phyloP scores from a whole-genome alignment of 805 yeast genomes.

The Candida mattraensis region DNA sequence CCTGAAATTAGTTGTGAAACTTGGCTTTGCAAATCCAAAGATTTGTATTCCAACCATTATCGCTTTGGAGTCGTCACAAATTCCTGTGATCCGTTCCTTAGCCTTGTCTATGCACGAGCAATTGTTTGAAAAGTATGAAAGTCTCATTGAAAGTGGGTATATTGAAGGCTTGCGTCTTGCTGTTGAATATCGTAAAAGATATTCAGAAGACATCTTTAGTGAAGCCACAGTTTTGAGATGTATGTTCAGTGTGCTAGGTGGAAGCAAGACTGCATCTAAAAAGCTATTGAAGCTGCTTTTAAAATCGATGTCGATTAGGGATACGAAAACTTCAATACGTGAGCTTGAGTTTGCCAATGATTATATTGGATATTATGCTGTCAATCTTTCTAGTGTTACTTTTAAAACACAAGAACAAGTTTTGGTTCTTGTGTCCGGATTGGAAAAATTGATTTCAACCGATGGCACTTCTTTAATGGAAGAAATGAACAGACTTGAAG shows the following conservation, averaged over 20 bases:
- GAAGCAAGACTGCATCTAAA: conserved; percentile 39
- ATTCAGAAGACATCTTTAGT: conserved; percentile 26
- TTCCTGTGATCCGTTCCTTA: conserved; percentile 40
- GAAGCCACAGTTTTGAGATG: conserved; percentile 38
- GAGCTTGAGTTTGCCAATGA: conserved; percentile 21
- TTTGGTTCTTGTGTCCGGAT: conserved; percentile 39
- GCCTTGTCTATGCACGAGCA: conserved; percentile 56
- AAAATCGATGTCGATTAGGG: conserved; percentile 31
- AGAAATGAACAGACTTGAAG: conserved; percentile 17
- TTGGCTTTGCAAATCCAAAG: conserved; percentile 78
- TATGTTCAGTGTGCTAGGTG: conserved; percentile 44
- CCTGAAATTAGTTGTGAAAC: conserved; percentile 52
- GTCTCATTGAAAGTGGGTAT: conserved; percentile 66
- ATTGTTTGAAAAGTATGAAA: conserved; percentile 65
- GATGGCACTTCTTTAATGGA: conserved; percentile 41
- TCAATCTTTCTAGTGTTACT: conserved; percentile 40
- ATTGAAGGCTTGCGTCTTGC: conserved; percentile 62
- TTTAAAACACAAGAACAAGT: conserved; percentile 53
- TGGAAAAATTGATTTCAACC: conserved; percentile 43
- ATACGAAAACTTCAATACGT: conserved; percentile 16
- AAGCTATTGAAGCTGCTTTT: conserved; percentile 39
- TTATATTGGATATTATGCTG: conserved; percentile 35
- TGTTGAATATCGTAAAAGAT: conserved; percentile 39
- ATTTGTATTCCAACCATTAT: conserved; percentile 65
- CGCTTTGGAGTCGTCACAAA: conserved; percentile 61